Conservation (phyloP, 148 eudicot genomes). For the Dianthus caryophyllus region DNA sequence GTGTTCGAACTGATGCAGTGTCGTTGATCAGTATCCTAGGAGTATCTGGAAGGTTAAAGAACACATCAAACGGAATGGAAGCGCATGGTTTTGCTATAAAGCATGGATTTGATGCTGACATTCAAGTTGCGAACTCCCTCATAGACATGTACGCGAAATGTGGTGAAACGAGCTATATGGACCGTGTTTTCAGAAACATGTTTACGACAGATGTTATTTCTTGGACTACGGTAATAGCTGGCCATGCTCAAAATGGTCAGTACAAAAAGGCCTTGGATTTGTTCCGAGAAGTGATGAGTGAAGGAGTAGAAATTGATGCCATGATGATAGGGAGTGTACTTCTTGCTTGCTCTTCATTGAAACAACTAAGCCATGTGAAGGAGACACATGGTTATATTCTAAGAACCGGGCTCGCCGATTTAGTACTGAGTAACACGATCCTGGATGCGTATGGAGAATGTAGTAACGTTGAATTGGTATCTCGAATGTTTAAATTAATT, state of each 20-base stretch:
- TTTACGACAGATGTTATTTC: conserved; percentile 51
- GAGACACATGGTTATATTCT: conserved; percentile 63
- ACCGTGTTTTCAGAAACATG: conserved; percentile 49
- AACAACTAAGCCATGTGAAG: conserved; percentile 49
- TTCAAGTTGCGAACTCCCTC: conserved; percentile 68
- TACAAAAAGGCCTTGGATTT: conserved; percentile 48
- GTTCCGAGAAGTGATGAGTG: conserved; percentile 45
- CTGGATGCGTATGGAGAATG: conserved; percentile 70
- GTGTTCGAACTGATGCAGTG: conserved; percentile 53
- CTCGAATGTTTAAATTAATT: conserved; percentile 42
- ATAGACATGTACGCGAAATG: conserved; percentile 85
- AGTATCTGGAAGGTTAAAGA: conserved; percentile 51
- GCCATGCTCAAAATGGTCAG: conserved; percentile 50
- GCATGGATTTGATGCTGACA: conserved; percentile 44
- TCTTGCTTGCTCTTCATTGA: conserved; percentile 61
- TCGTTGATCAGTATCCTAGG: conserved; percentile 60
- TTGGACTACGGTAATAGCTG: conserved; percentile 73
- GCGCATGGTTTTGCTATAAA: conserved; percentile 76
- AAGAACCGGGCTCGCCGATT: conserved; percentile 53
- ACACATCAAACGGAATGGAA: conserved; percentile 64
- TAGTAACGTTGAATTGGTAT: conserved; percentile 46
- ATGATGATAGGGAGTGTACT: conserved; percentile 74
- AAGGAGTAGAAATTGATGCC: conserved; percentile 39
- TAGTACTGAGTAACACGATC: conserved; percentile 49
- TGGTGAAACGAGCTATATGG: conserved; percentile 40